These are phyloP conservation scores for Suillus subluteus DNA, from an alignment of 768 basidiomycete genomes.

Conservation along the genomic window DNA sequence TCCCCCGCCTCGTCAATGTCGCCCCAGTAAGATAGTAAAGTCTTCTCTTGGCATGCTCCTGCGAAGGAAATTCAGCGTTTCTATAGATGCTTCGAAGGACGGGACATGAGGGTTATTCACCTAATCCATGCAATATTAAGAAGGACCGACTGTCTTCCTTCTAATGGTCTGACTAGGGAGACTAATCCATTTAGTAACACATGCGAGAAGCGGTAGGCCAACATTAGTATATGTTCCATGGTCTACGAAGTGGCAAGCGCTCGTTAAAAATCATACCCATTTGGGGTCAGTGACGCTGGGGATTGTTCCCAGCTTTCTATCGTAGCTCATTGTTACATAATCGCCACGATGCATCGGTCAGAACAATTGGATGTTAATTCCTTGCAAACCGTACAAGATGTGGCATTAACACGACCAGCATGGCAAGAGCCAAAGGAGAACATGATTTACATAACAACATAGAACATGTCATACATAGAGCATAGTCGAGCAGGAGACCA, in stretches of 20 bases:
- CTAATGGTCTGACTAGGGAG: neutral
- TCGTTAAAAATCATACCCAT: neutral
- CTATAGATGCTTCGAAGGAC: neutral
- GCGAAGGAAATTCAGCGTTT: neutral
- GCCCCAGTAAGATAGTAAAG: neutral
- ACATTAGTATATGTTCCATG: neutral
- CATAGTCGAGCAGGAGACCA: neutral
- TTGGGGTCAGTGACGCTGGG: neutral
- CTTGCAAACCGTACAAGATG: neutral
- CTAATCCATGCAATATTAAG: neutral
- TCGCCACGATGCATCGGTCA: neutral
- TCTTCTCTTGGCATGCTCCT: neutral
- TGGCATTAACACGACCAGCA: neutral
- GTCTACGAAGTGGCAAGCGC: too few relatives aligned
- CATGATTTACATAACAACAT: neutral
- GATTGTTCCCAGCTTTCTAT: neutral
- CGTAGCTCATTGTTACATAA: neutral
- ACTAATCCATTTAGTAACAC: too few relatives aligned
- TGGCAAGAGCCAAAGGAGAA: neutral
- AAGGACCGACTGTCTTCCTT: neutral
- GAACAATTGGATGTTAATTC: neutral
- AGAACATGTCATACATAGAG: neutral
- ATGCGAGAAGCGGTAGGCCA: too few relatives aligned
- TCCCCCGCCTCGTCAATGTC: neutral
- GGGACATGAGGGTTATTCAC: neutral